Evolutionary conservation across 2,329 filamentous ascomycete genomes (phyloP), one percentile per base, ranked within the genome.

Genomic region (Arthroderma sp.): DNA sequence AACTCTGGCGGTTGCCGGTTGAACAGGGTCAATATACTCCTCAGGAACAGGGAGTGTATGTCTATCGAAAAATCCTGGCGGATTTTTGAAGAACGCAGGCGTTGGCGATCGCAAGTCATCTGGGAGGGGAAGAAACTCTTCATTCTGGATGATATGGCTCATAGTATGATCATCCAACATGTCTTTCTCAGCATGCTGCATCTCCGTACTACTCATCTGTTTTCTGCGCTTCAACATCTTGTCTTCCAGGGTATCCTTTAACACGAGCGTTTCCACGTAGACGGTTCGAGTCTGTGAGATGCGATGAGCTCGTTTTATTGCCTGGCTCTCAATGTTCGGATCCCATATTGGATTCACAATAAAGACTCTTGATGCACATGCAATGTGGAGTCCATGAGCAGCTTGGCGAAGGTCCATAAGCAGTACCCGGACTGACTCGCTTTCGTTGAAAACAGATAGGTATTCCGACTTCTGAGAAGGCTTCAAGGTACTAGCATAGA

Each of bases 331-430:
- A 0, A 95, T 80, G 61, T 87, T 76, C 0, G 89, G 89, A 55
- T 91, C 87, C 68, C 93, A 85, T 11, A 95, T 88, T 0, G 91
- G 91, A 61, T 86, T 91, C 57, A 95, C 80, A 61, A 97, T 96
- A 71, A 90, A 94, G 8, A 97, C 85, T 1, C 91, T 78, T 3
- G 87, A 93, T 1, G 91, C 91, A 9, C 82, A 83, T 55, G 84
- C 84, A 69, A 96, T 83, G 67, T 96, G 91, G 0, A 97, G 77
- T 0, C 91, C 91, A 60, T 91, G 88, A 0, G 91, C 88, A 31
- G 91, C 91, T 67, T 93, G 88, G 1, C 82, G 82, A n/a, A 96
- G 81, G 66, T 95, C 90, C 86, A 96, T 95, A 1, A 96, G 77
- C 1, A 96, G 74, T 0, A 96, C 88, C 4, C 88, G 81, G 57